phyloP scores from a whole-genome alignment of 805 yeast species.

The Monosporozyma unispora region DNA sequence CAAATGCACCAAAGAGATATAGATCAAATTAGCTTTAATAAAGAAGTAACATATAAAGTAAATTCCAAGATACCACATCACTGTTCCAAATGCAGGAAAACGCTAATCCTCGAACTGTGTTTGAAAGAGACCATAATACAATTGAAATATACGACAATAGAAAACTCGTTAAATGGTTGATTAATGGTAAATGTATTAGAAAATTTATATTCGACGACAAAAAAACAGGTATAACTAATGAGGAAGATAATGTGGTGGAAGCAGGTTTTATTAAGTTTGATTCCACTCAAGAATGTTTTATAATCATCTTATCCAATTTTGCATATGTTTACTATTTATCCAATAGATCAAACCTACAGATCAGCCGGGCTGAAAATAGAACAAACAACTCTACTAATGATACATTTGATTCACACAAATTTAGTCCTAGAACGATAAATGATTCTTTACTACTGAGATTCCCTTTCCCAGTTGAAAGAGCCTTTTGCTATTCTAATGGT shows the following conservation, averaged over 20 bases:
- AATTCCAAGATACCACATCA: no score
- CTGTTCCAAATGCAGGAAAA: no score
- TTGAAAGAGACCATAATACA: neutral
- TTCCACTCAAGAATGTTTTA: slow-evolving; percentile 35
- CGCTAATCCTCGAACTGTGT: neutral
- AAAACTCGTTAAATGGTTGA: slow-evolving; percentile 33
- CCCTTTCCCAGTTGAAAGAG: slow-evolving; percentile 57
- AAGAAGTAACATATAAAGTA: no score
- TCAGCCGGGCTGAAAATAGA: slow-evolving; percentile 23
- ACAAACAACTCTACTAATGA: neutral
- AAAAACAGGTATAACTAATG: neutral
- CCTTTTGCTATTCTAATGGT: slow-evolving; percentile 61
- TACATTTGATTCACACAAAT: neutral
- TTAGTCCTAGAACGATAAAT: neutral
- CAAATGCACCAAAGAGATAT: neutral
- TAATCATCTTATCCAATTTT: slow-evolving; percentile 50
- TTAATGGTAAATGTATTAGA: slow-evolving; percentile 15
- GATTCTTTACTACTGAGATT: slow-evolving; percentile 37
- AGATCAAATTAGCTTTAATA: no score
- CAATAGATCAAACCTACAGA: slow-evolving; percentile 37
- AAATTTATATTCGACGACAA: slow-evolving; percentile 33
- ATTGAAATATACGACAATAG: slow-evolving; percentile 28
- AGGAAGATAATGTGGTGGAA: slow-evolving; percentile 37
- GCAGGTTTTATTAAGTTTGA: slow-evolving; percentile 56
- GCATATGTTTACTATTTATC: slow-evolving; percentile 50